Base-by-base conservation (phyloP, 2,329 filamentous ascomycete genomes). In the Ophiostoma ulmi region DNA sequence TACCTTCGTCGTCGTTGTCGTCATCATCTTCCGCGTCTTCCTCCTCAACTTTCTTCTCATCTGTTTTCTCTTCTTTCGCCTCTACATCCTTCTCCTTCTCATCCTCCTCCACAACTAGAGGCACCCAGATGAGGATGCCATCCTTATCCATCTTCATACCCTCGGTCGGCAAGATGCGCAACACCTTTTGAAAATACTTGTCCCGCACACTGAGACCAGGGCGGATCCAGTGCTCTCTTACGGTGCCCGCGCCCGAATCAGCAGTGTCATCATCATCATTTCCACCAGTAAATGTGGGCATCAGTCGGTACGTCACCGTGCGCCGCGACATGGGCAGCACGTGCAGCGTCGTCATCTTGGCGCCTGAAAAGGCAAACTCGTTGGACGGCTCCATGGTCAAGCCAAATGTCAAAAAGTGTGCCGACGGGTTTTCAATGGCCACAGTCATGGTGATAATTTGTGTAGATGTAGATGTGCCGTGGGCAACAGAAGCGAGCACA, bases 321-420 rank as follows among this genome's bases (percentile, higher is more conserved):
- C 92, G 85, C 72, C 94, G 83, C 72, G 92, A 94, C 73, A 97
- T 83, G 0, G 95, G 95, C 65, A 97, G 85, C 61, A 98, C 81
- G 76, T 95, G 92, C 69, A 97, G 75, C 1, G 90, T 90, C 14
- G 88, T 89, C 74, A 91, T 85, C 81, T 98, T 98, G 1, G 92
- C 84, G 0, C 95, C 95, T 8, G 92, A 93, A 79, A 99, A 98
- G 0, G 93, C 94, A 80, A 98, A 98, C 69, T 93, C 87, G 74
- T 97, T 93, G 77, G 88, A 94, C 2, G 93, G 91, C 75, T 99
- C 94, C 93, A 99, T 97, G 36, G 85, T 88, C 67, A 98, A 80
- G 39, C 92, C 93, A 80, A 99, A 99, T 0, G 94, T 97, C 68
- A 99, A 86, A 80, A 97, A 96, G 79, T 99, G 95, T 78, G 89